These are phyloP conservation scores for Thermoascus crustaceus DNA, from an alignment of 2,329 filamentous ascomycete species.

Conservation along the genomic window DNA sequence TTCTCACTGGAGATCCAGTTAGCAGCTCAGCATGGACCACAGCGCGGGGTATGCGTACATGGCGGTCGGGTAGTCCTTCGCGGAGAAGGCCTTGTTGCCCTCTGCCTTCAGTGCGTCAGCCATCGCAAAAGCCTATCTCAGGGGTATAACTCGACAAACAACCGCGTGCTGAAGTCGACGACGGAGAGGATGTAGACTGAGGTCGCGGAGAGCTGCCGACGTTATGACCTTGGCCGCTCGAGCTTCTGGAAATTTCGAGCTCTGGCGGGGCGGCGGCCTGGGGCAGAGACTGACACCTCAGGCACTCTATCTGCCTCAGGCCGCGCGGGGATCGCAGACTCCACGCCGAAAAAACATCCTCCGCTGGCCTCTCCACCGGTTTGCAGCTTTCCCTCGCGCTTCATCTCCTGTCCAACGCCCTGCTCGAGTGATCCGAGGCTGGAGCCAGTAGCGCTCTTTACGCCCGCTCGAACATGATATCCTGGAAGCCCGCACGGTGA, in stretches of 20 bases:
- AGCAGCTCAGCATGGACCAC: conserved; percentile 6
- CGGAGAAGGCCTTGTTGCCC: conserved; percentile 97
- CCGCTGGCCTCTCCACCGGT: not conserved
- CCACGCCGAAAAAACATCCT: conserved; percentile 2
- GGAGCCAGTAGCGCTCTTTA: not conserved
- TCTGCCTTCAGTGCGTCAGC: conserved; percentile 85
- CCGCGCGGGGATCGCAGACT: too few species aligned
- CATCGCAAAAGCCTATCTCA: conserved; percentile 37
- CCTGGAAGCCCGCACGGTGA: conserved; percentile 5
- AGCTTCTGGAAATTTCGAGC: conserved; percentile 41
- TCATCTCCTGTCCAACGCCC: too few species aligned
- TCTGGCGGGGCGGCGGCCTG: conserved; percentile 16
- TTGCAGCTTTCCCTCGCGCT: not conserved
- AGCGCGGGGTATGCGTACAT: conserved; percentile 57
- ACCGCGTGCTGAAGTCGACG: conserved; percentile 2
- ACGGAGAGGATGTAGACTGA: conserved; percentile 5
- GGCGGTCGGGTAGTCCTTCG: conserved; percentile 93
- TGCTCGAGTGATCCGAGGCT: not conserved
- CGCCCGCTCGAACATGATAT: conserved; percentile 24
- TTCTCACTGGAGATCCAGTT: conserved; percentile 60
- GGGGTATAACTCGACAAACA: not conserved
- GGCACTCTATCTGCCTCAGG: too few species aligned
- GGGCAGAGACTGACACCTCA: conserved; percentile 12
- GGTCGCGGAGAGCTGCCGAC: conserved; percentile 8
- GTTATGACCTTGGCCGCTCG: conserved; percentile 17